Conservation (phyloP, 768 basidiomycete genomes). For the Suillus cothurnatus region DNA sequence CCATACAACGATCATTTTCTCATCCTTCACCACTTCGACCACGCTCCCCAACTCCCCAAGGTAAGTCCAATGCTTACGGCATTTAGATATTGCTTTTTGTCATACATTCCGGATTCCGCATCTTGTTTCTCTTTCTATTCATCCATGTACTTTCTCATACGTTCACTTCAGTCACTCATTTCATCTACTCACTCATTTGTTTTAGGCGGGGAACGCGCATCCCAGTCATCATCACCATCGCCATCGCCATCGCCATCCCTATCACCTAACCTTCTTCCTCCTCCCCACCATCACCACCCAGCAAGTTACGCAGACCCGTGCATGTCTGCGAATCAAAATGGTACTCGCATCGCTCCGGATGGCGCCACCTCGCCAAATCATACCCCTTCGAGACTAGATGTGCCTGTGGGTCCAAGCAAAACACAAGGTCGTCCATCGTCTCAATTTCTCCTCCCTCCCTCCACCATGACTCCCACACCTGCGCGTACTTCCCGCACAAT, state of each 20-base stretch:
- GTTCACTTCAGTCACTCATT: neutral
- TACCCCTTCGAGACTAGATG: constrained; percentile 20
- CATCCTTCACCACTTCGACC: constrained; percentile 30
- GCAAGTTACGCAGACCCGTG: neutral
- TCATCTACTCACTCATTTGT: constrained; percentile 2
- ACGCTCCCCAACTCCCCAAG: constrained; percentile 17
- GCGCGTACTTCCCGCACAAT: constrained; percentile 19
- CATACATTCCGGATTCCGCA: neutral
- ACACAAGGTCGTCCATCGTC: constrained; percentile 14
- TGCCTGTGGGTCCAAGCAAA: constrained; percentile 17
- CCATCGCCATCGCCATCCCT: neutral
- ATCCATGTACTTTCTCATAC: neutral
- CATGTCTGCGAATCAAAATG: constrained; percentile 8
- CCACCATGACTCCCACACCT: constrained; percentile 20
- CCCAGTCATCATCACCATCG: neutral
- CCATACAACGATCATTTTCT: constrained; percentile 29
- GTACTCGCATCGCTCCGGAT: constrained; percentile 16
- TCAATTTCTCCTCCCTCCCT: constrained; percentile 15
- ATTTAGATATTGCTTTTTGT: neutral
- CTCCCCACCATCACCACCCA: neutral
- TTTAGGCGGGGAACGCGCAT: constrained; percentile 2
- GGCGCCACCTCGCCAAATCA: constrained; percentile 18
- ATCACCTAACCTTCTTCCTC: neutral
- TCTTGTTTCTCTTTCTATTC: neutral
- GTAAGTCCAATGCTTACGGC: constrained; percentile 5